Evolutionary conservation across 768 basidiomycete genomes (phyloP).

Genomic region (Vararia minispora): DNA sequence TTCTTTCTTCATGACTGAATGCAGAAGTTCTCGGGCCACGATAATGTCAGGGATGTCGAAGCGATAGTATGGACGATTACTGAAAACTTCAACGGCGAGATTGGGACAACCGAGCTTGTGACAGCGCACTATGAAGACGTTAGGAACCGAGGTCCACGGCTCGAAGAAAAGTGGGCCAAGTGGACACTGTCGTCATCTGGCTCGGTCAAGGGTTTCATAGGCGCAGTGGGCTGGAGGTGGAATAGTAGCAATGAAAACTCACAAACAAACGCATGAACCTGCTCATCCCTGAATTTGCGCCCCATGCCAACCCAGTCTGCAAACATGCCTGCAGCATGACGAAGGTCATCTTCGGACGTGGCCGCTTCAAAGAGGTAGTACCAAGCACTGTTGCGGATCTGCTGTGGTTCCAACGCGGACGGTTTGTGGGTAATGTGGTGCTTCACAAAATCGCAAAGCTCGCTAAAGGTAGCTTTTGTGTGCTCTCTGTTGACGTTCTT

Average conservation of each 20-base stretch:
- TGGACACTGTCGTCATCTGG: no score
- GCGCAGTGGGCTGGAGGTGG: not conserved
- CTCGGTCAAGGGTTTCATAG: no score
- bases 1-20: no score
- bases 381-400: slow-evolving; percentile 11
- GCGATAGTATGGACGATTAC: slow-evolving; percentile 51
- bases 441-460: slow-evolving; percentile 4
- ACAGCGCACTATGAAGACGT: slow-evolving; percentile 42
- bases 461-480: no score
- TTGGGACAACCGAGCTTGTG: slow-evolving; percentile 41
- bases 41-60: slow-evolving; percentile 34
- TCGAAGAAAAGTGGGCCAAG: no score
- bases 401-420: not conserved
- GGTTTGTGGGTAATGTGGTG: not conserved
- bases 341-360: slow-evolving; percentile 6
- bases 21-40: slow-evolving; percentile 45
- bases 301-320: slow-evolving; percentile 7
- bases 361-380: slow-evolving; percentile 13
- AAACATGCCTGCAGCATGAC: slow-evolving; percentile 5
- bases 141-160: no score
- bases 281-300: slow-evolving; percentile 6
- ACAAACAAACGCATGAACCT: slow-evolving; percentile 9
- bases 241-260: slow-evolving; percentile 4
- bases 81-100: slow-evolving; percentile 50
- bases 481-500: no score